phyloP scores from a whole-genome alignment of 306 rosid genomes.

The Lithocarpus polystachyus region DNA sequence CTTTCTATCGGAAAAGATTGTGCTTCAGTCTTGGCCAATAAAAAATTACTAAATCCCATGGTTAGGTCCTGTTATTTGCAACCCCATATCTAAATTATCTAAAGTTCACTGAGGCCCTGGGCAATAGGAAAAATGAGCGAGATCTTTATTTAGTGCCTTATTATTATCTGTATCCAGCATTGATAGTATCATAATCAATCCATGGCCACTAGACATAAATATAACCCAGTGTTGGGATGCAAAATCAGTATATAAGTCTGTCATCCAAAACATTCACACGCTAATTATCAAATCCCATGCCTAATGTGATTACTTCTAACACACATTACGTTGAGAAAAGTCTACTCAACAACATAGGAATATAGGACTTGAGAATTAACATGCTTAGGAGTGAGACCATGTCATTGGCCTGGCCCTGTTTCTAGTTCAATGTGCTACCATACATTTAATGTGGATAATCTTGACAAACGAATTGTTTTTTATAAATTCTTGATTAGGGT shows the following conservation, averaged over 20 bases:
- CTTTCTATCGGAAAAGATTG: background rate
- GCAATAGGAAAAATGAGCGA: background rate
- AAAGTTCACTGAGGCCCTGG: background rate
- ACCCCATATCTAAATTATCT: conserved; percentile 1
- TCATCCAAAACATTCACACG: background rate
- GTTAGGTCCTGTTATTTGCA: conserved; percentile 3
- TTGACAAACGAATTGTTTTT: too few species aligned
- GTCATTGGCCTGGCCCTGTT: too few species aligned
- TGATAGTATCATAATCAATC: background rate
- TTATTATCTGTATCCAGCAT: too few species aligned
- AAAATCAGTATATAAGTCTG: background rate
- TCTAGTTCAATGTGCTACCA: too few species aligned
- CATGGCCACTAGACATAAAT: background rate
- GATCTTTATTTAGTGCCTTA: background rate
- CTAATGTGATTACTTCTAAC: background rate
- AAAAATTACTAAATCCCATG: conserved; percentile 12
- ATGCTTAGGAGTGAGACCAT: too few species aligned
- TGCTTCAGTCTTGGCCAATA: background rate
- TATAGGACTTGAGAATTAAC: background rate
- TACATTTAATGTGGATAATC: too few species aligned
- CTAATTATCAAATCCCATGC: conserved; percentile 8
- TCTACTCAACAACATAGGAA: background rate
- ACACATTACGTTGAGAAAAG: background rate
- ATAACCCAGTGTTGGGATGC: background rate
- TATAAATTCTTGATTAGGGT: too few species aligned